Conservation (phyloP, 2,329 filamentous ascomycete species). For the Fonsecaea nubica region DNA sequence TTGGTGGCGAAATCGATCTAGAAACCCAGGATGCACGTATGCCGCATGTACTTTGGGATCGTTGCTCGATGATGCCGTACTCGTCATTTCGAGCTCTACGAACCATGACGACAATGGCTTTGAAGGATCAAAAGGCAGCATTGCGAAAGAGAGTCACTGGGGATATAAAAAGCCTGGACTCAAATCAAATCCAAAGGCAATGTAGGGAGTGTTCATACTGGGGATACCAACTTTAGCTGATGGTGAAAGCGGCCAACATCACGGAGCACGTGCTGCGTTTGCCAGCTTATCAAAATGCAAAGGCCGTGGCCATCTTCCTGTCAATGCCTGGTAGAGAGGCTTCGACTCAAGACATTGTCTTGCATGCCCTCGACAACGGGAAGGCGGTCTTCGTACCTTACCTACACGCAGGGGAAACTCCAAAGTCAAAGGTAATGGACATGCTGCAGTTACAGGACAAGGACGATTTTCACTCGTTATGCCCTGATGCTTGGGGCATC, state of each 20-base stretch:
- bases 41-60: conserved; percentile 6
- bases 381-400: conserved; percentile 94
- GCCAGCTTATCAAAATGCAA: conserved; percentile 76
- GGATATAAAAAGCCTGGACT: conserved; percentile 30
- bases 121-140: conserved; percentile 35
- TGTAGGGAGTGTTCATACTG: conserved; percentile 32
- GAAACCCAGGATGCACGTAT: conserved; percentile 13
- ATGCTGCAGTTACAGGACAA: conserved; percentile 82
- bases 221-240: conserved; percentile 38
- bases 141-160: conserved; percentile 38
- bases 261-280: conserved; percentile 70
- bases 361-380: conserved; percentile 74
- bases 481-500: conserved; percentile 89
- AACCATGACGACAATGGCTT: conserved; percentile 27
- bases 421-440: conserved; percentile 78
- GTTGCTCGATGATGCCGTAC: conserved; percentile 24
- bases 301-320: conserved; percentile 81
- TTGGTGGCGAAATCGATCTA: background rate
- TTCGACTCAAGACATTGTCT: conserved; percentile 81
- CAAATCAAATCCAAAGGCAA: conserved; percentile 37
- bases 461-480: conserved; percentile 77
- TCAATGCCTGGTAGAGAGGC: conserved; percentile 91
- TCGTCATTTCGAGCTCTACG: conserved; percentile 8
- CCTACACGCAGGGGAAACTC: conserved; percentile 62
- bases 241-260: conserved; percentile 65